These are phyloP conservation scores for Casuarina equisetifolia DNA, from an alignment of 306 rosid species.

Conservation along the genomic window DNA sequence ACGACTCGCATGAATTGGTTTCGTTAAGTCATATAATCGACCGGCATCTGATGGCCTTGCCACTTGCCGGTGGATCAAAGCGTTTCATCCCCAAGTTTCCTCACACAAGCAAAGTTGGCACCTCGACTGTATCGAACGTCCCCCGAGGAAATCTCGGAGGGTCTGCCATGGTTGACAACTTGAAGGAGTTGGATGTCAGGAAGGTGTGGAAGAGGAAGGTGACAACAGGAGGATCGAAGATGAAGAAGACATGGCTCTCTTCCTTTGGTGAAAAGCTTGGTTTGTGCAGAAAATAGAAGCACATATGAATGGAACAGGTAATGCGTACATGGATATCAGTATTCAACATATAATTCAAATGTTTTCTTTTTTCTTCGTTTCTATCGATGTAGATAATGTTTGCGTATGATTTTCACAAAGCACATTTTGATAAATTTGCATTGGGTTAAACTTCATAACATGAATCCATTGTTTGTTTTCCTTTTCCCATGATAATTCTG, in stretches of 20 bases:
- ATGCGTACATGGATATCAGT: background rate
- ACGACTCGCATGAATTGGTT: slow-evolving; percentile 73
- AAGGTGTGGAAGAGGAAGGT: slow-evolving; percentile 40
- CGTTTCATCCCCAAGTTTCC: slow-evolving; percentile 30
- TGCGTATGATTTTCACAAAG: too few relatives aligned
- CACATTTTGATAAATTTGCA: background rate
- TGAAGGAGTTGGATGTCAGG: slow-evolving; percentile 35
- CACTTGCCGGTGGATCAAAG: slow-evolving; percentile 48
- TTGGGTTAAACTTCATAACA: background rate
- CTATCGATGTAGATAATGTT: background rate
- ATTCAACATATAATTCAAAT: background rate
- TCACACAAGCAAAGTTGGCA: slow-evolving; percentile 1
- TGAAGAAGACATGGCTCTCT: slow-evolving; percentile 28
- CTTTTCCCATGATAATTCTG: too few relatives aligned
- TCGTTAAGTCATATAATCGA: slow-evolving; percentile 61
- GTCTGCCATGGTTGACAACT: slow-evolving; percentile 30
- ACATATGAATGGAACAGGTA: slow-evolving; percentile 12
- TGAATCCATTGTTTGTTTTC: background rate
- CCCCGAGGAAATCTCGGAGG: slow-evolving; percentile 18
- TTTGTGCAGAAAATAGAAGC: slow-evolving; percentile 37
- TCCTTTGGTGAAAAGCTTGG: slow-evolving; percentile 31
- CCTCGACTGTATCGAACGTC: background rate
- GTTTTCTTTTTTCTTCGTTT: slow-evolving; percentile 1
- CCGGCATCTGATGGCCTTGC: slow-evolving; percentile 59
- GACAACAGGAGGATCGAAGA: slow-evolving; percentile 22